Evolutionary conservation across 441 rosid species (phyloP), one percentile per base, ranked within the genome.

Genomic region (Eruca vesicaria): DNA sequence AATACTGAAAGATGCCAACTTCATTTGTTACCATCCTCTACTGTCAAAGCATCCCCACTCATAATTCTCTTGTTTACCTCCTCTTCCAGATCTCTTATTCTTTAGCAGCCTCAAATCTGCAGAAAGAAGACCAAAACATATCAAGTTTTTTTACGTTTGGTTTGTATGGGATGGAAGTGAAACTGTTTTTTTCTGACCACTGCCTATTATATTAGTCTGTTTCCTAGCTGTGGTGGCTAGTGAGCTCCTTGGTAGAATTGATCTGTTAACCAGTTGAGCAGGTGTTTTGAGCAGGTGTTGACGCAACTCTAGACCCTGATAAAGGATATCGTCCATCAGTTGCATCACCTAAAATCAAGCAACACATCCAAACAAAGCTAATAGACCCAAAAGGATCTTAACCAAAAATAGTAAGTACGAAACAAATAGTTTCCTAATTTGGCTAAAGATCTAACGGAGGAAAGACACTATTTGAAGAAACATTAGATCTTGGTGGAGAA

Each of bases 1-100:
- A 92, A 79, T 71, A 94, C 82, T 1, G 92, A 97, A 2, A 94
- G 72, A 52, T 82, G 92, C 90, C 88, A 83, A 33, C 84, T 84
- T 23, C 78, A 68, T 74, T 45, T 45, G 9, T 43, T 43, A 43
- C 52, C 18, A 43, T 43, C 52, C 48, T 41, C 48, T 41, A 12
- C 48, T 41, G 48, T 41, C 16, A 41, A 41, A 41, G 48, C 48
- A 15, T 41, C 48, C 48, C 48, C 48, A 41, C 48, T 11, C 16
- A 41, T 14, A 12, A 41, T 41, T 41, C 15, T 41, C 16, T 41
- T 41, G 48, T 41, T 41, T 2, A 41, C 4, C 48, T 41, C 16
- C 48, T 41, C 16, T 41, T 41, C 48, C 48, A 41, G 12, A 41
- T 14, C 48, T 28, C 48, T 14, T 41, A 12, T 41, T 41, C 48